Conservation (phyloP, 306 rosid genomes). For the Crotalaria pallida region DNA sequence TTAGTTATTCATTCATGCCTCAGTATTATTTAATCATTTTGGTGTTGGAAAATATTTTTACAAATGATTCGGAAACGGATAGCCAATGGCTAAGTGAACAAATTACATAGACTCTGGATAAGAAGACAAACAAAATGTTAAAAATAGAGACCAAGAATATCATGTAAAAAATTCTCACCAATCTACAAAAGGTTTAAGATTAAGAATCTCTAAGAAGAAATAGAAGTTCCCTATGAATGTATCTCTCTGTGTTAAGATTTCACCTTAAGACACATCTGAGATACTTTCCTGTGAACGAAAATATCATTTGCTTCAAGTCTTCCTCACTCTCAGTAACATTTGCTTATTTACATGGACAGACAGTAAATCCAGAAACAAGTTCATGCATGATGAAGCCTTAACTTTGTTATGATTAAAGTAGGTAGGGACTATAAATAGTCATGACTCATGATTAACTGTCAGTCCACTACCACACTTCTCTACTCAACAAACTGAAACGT, state of each 20-base stretch:
- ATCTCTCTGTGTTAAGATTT: not conserved
- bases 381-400: not conserved
- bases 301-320: constrained; percentile 8
- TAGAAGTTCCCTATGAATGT: not conserved
- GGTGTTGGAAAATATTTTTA: too few relatives aligned
- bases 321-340: constrained; percentile 7
- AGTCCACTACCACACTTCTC: not conserved
- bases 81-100: not conserved
- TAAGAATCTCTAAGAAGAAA: not conserved
- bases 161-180: not conserved
- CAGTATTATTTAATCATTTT: too few relatives aligned
- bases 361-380: constrained; percentile 13
- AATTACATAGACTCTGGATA: not conserved
- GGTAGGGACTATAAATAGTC: not conserved
- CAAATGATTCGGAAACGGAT: too few relatives aligned
- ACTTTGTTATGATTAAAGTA: not conserved
- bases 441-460: not conserved
- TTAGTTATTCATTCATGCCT: not conserved
- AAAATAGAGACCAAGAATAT: not conserved
- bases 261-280: not conserved
- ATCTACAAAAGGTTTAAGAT: not conserved
- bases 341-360: constrained; percentile 3
- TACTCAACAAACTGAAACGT: too few relatives aligned
- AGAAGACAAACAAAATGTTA: not conserved
- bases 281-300: not conserved